Conservation (phyloP, 768 basidiomycete genomes). For the Boletus insuetus region DNA sequence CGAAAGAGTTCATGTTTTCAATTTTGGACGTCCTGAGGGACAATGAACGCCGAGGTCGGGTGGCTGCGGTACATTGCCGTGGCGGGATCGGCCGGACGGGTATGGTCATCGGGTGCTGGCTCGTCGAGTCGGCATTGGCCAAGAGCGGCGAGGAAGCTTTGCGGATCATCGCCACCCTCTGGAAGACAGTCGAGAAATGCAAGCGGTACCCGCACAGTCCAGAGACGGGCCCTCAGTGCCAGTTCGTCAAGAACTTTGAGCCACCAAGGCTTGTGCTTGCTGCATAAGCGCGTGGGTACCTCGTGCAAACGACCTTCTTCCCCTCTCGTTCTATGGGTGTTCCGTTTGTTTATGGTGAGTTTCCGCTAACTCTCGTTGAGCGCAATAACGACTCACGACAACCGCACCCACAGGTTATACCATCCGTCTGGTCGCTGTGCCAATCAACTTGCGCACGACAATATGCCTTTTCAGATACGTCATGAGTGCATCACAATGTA, state of each 20-base stretch:
- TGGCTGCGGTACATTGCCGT: slow-evolving; percentile 74
- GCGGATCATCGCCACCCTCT: slow-evolving; percentile 62
- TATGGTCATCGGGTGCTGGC: slow-evolving; percentile 70
- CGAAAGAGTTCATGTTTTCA: slow-evolving; percentile 52
- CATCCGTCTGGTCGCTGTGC: neutral
- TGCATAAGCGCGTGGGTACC: slow-evolving; percentile 2
- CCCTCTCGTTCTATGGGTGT: neutral
- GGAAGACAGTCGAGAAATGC: slow-evolving; percentile 78
- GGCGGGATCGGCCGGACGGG: slow-evolving; percentile 74
- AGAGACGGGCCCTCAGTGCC: slow-evolving; percentile 76
- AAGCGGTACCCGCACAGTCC: slow-evolving; percentile 72
- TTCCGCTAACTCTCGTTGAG: neutral
- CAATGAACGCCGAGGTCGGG: slow-evolving; percentile 55
- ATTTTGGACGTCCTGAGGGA: slow-evolving; percentile 60
- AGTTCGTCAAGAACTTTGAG: slow-evolving; percentile 64
- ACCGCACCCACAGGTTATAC: neutral
- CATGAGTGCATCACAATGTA: slow-evolving; percentile 27
- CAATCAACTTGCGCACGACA: neutral
- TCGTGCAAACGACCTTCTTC: no score
- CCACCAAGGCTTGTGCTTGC: slow-evolving; percentile 23
- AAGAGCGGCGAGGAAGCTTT: slow-evolving; percentile 64
- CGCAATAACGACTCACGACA: neutral
- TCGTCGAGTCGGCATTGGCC: slow-evolving; percentile 63
- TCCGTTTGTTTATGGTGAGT: slow-evolving; percentile 4
- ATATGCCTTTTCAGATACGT: slow-evolving; percentile 1